Evolutionary conservation across 2,329 filamentous ascomycete genomes (phyloP), one percentile per base, ranked within the genome.

Genomic region (Cercospora zeae-maydis): DNA sequence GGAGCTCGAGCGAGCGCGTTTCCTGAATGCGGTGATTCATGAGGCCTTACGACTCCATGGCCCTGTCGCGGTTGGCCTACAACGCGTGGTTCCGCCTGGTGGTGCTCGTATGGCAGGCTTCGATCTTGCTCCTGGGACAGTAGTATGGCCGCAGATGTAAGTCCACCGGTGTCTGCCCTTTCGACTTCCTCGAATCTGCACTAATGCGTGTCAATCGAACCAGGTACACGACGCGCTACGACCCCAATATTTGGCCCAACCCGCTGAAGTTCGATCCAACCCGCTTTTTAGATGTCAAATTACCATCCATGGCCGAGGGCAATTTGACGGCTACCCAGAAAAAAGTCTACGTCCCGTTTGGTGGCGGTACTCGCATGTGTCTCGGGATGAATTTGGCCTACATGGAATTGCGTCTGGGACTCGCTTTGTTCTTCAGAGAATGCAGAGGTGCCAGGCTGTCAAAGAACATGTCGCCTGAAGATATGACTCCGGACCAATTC

Each of bases 11-110:
- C 61, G 62, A 2, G 66, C 73, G 14, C 73, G 76, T 6, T 19
- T 75, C 1, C 65, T 78, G 9, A 75, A 78, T 54, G 73, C 73
- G 2, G 75, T 77, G 1, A 75, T 79, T n/a, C 69, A 77, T 33
- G 78, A 79, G 56, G 77, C 76, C 1, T 62, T 77, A 45, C 73
- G 77, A 1, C 61, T 78, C 19, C 75, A 77, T 58, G 73, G 74
- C 24, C 55, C 64, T 45, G 76, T 75, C 2, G 76, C 77, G 1
- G 71, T 72, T 14, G 72, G 71, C 33, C 66, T 78, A 11, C 76
- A 76, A 27, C 71, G 77, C n/a, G 70, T 73, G 2, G 73, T 75
- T 2, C 77, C 77, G 4, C 59, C 68, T 10, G 69, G 73, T n/a
- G 77, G 77, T 13, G 67, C 67, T 42, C 62, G 45, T 16, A 66